Percentiles rank a stretch among this genome's conserved stretches.
These are phyloP conservation scores for Erysimum cheiri DNA, from an alignment of 441 rosid species.

Conservation along the genomic window DNA sequence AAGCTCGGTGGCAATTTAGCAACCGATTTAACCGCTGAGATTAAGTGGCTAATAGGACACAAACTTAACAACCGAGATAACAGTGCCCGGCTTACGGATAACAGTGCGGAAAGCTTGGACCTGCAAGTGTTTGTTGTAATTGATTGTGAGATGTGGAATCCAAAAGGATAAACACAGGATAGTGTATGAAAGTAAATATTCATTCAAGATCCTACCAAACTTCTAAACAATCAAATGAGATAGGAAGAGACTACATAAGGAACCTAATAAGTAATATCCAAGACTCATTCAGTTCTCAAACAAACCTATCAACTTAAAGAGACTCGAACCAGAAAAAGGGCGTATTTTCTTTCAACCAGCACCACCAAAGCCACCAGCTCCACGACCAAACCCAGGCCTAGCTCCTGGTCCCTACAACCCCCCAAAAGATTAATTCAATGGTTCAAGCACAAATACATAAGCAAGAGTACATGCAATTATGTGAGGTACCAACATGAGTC, in stretches of 20 bases:
- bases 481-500: no score
- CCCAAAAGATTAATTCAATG: no score
- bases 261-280: neutral
- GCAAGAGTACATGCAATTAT: neutral
- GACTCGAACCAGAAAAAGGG: neutral
- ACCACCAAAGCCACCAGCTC: constrained; percentile 1
- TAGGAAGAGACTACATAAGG: neutral
- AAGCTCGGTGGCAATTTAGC: no score
- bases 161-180: neutral
- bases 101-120: neutral
- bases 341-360: neutral
- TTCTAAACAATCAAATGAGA: neutral
- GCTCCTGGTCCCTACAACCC: neutral
- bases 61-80: no score
- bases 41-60: no score
- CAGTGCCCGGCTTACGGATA: no score
- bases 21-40: no score
- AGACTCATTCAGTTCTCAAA: neutral
- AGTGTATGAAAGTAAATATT: neutral
- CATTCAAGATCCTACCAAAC: neutral
- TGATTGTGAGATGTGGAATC: neutral
- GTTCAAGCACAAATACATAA: neutral
- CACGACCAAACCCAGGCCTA: neutral
- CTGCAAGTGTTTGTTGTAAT: neutral
- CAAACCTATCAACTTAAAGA: neutral